Evolutionary conservation across 495 filamentous ascomycete species (phyloP), one percentile per base, ranked within the genome.

Genomic region (Penicillium verhagenii): DNA sequence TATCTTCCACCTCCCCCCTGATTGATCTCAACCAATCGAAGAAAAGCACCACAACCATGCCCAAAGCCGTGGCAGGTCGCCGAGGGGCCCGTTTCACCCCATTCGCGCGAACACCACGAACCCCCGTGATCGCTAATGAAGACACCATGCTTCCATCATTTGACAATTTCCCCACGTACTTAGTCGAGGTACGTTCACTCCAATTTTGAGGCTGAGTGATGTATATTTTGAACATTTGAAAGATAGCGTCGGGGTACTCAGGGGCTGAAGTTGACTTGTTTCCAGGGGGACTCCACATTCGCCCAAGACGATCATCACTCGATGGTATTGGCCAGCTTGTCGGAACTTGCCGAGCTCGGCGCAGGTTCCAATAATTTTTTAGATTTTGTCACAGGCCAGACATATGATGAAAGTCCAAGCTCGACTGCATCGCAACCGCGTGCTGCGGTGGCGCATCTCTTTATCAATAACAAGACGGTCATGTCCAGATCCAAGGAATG

Each of bases 401-500:
- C n/a, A 0, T 48, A 35, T 48, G 45, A 18, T 7, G 20, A 45
- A 45, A 45, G 21, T 25, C 23, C 42, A 45, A 45, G 42, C 9
- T 44, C 42, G 23, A 45, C 42, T n/a, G 19, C 43, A 10, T 47
- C 40, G 26, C 43, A 47, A 18, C 42, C 52, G n/a, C 33, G 42
- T 21, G 50, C 60, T 11, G 51, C 56, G 2, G 53, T 61, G 8
- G 57, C 61, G 19, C 61, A 61, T 38, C 44, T 67, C 3, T 68
- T 65, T 38, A 59, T 68, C 46, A 61, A 61, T 38, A 65, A 68
- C 48, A 35, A 53, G 31, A 43, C 43, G 8, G 51, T 65, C 1
- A 57, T 68, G 54, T 68, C 62, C 18, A 56, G 47, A 28, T 62
- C 65, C 6, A 56, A 61, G 39, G 57, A 46, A 16, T 68, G 62